Evolutionary conservation across 345 rosid species (phyloP).

Genomic region (Diplotaxis tenuifolia): DNA sequence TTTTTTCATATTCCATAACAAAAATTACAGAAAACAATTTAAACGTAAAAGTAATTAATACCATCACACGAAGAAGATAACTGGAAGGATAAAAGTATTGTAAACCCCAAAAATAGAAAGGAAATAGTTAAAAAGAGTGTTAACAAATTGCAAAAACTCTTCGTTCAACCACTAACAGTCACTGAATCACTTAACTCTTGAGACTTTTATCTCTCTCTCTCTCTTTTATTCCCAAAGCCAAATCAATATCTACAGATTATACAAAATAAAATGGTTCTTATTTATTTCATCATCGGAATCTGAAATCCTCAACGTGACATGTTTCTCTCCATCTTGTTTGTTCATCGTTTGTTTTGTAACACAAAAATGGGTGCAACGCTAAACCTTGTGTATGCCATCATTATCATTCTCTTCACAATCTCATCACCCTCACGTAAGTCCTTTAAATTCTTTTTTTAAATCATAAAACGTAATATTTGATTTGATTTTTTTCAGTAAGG

Average conservation of each 20-base stretch:
- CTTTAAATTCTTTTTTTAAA: background rate
- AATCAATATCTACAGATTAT: background rate
- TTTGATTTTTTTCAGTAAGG: background rate
- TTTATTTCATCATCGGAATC: background rate
- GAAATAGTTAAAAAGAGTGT: conserved; percentile 8
- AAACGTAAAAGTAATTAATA: too few species aligned
- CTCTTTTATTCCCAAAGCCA: conserved; percentile 24
- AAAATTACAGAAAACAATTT: background rate
- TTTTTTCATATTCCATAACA: background rate
- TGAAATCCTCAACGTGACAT: background rate
- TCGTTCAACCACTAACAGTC: conserved; percentile 21
- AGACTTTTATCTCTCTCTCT: background rate
- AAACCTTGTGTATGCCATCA: conserved; percentile 20
- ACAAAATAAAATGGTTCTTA: background rate
- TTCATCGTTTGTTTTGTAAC: conserved; percentile 8
- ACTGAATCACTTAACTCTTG: conserved; percentile 16
- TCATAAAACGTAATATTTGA: background rate
- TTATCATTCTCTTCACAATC: conserved; percentile 33
- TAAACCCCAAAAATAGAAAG: conserved; percentile 27
- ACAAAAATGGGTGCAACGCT: conserved; percentile 21
- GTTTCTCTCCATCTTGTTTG: background rate
- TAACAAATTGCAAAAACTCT: conserved; percentile 15
- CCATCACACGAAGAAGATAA: too few species aligned
- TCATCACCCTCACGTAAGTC: conserved; percentile 46
- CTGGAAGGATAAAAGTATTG: too few species aligned